Conservation (phyloP, 2,329 filamentous ascomycete species). For the Blastomyces gilchristii region DNA sequence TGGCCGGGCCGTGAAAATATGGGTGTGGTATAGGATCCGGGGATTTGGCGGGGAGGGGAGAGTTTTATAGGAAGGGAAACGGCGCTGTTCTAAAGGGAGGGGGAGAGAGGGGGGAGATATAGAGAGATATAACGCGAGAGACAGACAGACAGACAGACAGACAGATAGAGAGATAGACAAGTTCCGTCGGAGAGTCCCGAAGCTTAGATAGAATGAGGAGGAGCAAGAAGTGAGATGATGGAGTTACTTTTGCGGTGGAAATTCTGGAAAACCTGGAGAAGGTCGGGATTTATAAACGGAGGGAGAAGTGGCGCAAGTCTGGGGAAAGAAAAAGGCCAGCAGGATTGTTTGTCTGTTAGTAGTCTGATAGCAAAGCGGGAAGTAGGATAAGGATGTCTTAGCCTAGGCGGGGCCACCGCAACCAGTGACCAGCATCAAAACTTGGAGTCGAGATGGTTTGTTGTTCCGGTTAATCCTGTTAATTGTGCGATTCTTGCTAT, state of each 20-base stretch:
- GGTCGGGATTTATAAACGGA: constrained; percentile 2
- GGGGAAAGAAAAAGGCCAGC: background rate
- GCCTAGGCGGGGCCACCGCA: background rate
- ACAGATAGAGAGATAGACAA: no score
- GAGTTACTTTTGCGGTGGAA: background rate
- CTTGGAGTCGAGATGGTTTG: background rate
- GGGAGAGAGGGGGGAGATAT: no score
- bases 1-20: background rate
- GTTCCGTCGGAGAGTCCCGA: background rate
- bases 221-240: background rate
- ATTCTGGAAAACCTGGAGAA: background rate
- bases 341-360: background rate
- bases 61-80: background rate
- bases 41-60: background rate
- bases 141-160: no score
- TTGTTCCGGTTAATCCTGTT: background rate
- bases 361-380: background rate
- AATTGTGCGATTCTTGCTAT: background rate
- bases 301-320: background rate
- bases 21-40: background rate
- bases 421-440: background rate
- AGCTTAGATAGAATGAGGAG: no score
- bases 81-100: background rate
- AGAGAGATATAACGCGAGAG: no score
- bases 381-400: background rate